Evolutionary conservation across 768 basidiomycete species (phyloP).

Genomic region (Boletus fagicola): DNA sequence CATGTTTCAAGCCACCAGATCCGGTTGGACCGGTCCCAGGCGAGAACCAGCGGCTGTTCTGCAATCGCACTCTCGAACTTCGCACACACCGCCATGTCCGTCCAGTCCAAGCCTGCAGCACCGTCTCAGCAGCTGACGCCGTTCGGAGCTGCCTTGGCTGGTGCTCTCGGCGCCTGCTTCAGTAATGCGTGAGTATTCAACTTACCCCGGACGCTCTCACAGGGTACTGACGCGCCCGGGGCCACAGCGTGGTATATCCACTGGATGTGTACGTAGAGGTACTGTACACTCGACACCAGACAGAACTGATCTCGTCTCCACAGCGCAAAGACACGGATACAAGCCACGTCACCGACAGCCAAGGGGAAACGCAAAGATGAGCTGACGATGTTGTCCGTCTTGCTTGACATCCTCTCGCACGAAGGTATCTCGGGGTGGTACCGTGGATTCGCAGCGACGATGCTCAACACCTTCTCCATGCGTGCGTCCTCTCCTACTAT

Average conservation of each 20-base stretch:
- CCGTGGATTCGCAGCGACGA: slow-evolving; percentile 91
- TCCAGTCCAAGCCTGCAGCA: slow-evolving; percentile 48
- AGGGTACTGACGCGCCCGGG: slow-evolving; percentile 1
- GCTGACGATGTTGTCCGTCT: slow-evolving; percentile 58
- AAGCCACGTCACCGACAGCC: slow-evolving; percentile 63
- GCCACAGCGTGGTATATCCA: slow-evolving; percentile 81
- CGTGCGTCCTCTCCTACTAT: slow-evolving; percentile 44
- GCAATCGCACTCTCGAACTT: neutral
- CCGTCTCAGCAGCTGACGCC: slow-evolving; percentile 73
- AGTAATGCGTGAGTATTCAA: slow-evolving; percentile 74
- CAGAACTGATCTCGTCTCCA: slow-evolving; percentile 7
- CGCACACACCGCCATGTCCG: slow-evolving; percentile 31
- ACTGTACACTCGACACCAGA: neutral
- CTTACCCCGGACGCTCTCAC: slow-evolving; percentile 1
- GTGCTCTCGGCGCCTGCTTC: slow-evolving; percentile 91
- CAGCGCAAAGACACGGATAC: slow-evolving; percentile 94
- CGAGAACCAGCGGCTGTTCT: neutral
- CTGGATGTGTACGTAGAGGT: slow-evolving; percentile 75
- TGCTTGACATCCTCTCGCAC: slow-evolving; percentile 69
- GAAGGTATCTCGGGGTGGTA: slow-evolving; percentile 86
- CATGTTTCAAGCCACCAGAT: neutral
- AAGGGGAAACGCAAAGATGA: slow-evolving; percentile 51
- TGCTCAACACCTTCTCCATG: slow-evolving; percentile 98
- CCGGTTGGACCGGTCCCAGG: neutral
- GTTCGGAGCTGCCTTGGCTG: slow-evolving; percentile 85